Evolutionary conservation across 2,329 filamentous ascomycete species (phyloP), one percentile per base, ranked within the genome.

Genomic region (Leptographium flavum): DNA sequence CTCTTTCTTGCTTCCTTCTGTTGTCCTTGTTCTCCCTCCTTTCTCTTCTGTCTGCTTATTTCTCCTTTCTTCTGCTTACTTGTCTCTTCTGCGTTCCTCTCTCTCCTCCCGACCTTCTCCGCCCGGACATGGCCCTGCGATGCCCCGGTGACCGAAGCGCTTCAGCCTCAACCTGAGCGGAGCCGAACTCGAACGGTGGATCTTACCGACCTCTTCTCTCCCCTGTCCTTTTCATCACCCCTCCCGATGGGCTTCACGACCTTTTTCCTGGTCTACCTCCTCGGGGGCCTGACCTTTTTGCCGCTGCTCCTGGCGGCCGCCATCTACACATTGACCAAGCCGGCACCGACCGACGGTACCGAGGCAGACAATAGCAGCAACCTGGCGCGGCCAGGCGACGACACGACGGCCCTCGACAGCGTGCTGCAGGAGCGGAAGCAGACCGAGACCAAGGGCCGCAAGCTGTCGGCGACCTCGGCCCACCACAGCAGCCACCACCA

Each of bases 281-380:
- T 94, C 48, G 88, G 88, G 63, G 90, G 88, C 56, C 61, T 95
- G 58, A 94, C 88, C 47, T 90, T 95, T 59, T 59, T 94, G 47
- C 88, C 88, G 27, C 67, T 94, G 4, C 55, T 87, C 48, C 50
- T 88, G 43, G 58, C 65, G 39, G 62, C 73, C 40, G 55, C 28
- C 6, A 38, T 53, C 30, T 85, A 46, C 58, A 88, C 44, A 58
- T 77, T 30, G 76, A 87, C 60, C 76, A 76, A 52, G 80, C 87
- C 66, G 65, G 81, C 47, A 77, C 78, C 13, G 71, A 86, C 44
- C 83, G 83, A 39, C 55, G 21, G 23, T 6, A 1, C 32, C 3
- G 7, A 2, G 10, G 7, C 42, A 23, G 15, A 68, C 47, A 55
- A 57, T 36, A 46, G 59, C 8, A 43, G 45, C 15, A 42, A 35